Conservation (phyloP, 1,284 basidiomycete genomes). For the Ganoderma lucidum region DNA sequence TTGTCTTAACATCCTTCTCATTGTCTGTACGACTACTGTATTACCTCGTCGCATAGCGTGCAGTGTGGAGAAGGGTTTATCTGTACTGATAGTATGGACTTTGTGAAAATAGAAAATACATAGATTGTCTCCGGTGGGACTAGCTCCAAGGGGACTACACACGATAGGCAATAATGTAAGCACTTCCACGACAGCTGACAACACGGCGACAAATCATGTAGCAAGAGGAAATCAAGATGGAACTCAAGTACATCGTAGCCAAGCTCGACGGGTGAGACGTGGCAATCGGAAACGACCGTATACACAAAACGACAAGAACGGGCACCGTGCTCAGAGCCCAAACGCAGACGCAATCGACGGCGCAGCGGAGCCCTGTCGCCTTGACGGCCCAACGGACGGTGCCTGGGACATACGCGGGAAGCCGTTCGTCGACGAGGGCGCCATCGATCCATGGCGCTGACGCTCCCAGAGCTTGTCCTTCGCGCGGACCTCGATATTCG, state of each 20-base stretch:
- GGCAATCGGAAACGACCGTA: neutral
- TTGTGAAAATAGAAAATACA: neutral
- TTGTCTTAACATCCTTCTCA: neutral
- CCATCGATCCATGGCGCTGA: slow-evolving; percentile 60
- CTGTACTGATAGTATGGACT: too few species aligned
- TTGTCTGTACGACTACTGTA: neutral
- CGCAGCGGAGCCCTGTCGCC: slow-evolving; percentile 37
- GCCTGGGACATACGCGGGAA: slow-evolving; percentile 29
- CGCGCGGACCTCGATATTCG: slow-evolving; percentile 85
- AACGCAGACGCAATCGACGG: slow-evolving; percentile 47
- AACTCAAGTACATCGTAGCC: neutral
- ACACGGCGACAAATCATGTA: neutral
- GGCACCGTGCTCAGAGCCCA: slow-evolving; percentile 35
- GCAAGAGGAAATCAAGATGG: neutral
- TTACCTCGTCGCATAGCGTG: too few species aligned
- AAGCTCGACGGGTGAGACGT: neutral
- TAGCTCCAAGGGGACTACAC: neutral
- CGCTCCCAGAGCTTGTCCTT: slow-evolving; percentile 88
- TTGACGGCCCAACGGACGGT: slow-evolving; percentile 27
- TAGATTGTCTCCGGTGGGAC: slow-evolving; percentile 3
- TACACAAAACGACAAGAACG: neutral
- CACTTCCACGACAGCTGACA: slow-evolving; percentile 12
- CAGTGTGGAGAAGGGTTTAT: too few species aligned
- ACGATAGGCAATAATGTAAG: slow-evolving; percentile 18
- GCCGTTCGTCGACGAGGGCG: slow-evolving; percentile 43